Conservation (phyloP, 768 basidiomycete species). For the Hortiboletus flavorubellus region DNA sequence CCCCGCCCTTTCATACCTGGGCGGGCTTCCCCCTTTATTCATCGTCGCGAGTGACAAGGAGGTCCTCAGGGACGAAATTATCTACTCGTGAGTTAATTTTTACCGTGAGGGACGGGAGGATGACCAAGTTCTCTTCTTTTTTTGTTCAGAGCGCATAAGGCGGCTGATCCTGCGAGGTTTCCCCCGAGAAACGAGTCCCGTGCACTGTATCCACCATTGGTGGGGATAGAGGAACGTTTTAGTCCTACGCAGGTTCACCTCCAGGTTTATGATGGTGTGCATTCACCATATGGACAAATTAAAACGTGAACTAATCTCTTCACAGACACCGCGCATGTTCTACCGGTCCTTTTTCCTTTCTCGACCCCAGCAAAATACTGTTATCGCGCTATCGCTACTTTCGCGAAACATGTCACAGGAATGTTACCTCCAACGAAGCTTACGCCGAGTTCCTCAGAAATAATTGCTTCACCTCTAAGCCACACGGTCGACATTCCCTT, state of each 20-base stretch:
- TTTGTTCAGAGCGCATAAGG: conserved; percentile 77
- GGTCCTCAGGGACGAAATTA: conserved; percentile 87
- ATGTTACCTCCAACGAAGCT: conserved; percentile 25
- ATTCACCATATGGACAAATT: conserved; percentile 19
- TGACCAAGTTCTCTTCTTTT: background rate
- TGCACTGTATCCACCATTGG: conserved; percentile 53
- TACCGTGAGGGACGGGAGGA: background rate
- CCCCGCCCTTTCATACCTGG: conserved; percentile 76
- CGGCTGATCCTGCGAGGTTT: conserved; percentile 76
- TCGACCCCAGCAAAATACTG: conserved; percentile 78
- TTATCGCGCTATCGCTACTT: conserved; percentile 72
- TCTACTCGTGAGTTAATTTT: conserved; percentile 62
- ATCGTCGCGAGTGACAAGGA: conserved; percentile 88
- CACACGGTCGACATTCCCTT: conserved; percentile 1
- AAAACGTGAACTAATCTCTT: conserved; percentile 4
- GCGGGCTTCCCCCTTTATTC: conserved; percentile 84
- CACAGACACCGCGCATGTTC: conserved; percentile 65
- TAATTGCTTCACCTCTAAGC: background rate
- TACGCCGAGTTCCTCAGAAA: conserved; percentile 11
- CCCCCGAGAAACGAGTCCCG: conserved; percentile 44
- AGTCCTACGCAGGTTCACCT: conserved; percentile 82
- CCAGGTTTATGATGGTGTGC: conserved; percentile 83
- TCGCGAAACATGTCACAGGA: conserved; percentile 64
- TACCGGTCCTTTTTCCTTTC: conserved; percentile 73
- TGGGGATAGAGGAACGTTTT: conserved; percentile 50